Evolutionary conservation across 2,329 filamentous ascomycete genomes (phyloP), one percentile per base, ranked within the genome.

Genomic region (Penicillium sp.): DNA sequence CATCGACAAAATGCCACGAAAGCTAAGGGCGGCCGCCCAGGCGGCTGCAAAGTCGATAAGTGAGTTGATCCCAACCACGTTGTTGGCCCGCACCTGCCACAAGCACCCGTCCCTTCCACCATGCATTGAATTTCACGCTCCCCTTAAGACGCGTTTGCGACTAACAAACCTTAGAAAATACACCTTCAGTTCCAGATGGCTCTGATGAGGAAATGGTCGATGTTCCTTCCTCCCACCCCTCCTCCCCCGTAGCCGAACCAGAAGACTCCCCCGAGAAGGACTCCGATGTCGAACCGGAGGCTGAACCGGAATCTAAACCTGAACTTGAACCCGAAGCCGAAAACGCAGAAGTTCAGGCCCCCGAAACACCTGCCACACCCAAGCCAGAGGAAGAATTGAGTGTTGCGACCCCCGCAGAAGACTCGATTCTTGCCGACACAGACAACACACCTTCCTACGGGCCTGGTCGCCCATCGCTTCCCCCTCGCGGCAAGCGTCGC

Each of bases 401-500:
- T 9, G 62, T 45, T 27, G 66, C 68, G 23, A 75, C 73, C 12
- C 75, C 76, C 19, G 74, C 71, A 38, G 43, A 66, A 67, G 61
- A 63, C 10, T 73, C 76, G 31, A 80, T 79, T 65, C 72, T 70
- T 63, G 74, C 71, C 56, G 81, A 75, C 67, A 78, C 67, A 61
- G 78, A 71, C 63, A 77, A 81, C 40, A 86, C 86, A 27, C 85
- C 78, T 54, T 70, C 76, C 71, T 65, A 84, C 82, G 77, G 68
- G 58, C 68, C 71, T 42, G 70, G 77, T 40, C 68, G 74, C 41
- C 81, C 74, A 65, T 83, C 84, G 25, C 82, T 89, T 46, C 82
- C 91, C 49, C 81, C 81, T 54, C 54, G 54, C 25, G 85, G 89
- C 69, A 90, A 90, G 75, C 82, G 83, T 65, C 87, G 91, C 52